Conservation (phyloP, 176 grass and related monocot genomes). For the Eleusine indica region DNA sequence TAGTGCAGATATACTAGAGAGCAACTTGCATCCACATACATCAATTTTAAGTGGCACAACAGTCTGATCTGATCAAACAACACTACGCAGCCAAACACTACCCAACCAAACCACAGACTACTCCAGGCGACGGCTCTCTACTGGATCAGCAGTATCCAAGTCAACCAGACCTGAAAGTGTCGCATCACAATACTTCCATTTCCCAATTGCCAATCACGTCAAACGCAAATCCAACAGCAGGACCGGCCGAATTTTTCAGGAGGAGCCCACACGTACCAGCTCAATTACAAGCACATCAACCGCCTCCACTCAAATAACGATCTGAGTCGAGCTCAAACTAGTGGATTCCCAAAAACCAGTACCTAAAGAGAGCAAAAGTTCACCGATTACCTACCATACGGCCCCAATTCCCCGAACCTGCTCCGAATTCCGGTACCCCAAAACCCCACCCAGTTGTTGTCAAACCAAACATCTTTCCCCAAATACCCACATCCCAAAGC, state of each 20-base stretch:
- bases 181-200: background rate
- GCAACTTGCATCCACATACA: background rate
- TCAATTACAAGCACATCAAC: background rate
- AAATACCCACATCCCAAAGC: background rate
- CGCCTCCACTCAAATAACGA: background rate
- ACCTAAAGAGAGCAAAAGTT: background rate
- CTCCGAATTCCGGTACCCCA: background rate
- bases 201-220: background rate
- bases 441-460: constrained; percentile 1
- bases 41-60: background rate
- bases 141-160: background rate
- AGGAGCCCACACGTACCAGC: background rate
- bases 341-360: too few relatives aligned
- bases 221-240: background rate
- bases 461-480: background rate
- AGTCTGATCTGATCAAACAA: background rate
- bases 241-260: background rate
- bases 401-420: background rate
- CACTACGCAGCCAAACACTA: background rate
- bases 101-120: background rate
- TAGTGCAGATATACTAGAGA: background rate
- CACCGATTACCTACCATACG: background rate
- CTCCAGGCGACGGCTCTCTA: background rate
- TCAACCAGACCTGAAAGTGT: background rate
- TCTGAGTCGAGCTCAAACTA: background rate